phyloP scores from a whole-genome alignment of 768 basidiomycete species.

The Suillus sp. region DNA sequence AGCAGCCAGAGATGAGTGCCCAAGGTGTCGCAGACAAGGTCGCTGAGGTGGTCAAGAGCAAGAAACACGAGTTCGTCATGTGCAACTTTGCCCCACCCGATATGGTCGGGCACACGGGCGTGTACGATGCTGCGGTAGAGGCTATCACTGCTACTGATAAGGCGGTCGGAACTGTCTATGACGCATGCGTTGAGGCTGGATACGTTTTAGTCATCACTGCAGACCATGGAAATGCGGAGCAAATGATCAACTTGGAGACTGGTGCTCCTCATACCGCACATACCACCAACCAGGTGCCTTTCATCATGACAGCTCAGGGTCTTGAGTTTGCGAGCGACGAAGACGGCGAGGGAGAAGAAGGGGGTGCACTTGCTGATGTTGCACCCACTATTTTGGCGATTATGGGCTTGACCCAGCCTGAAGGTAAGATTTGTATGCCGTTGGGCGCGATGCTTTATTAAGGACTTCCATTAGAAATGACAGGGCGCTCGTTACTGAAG shows the following conservation, averaged over 20 bases:
- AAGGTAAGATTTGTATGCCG: constrained; percentile 47
- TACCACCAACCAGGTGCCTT: constrained; percentile 84
- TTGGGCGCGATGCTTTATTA: neutral
- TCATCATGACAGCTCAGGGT: constrained; percentile 78
- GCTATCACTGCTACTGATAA: constrained; percentile 88
- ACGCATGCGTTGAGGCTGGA: constrained; percentile 82
- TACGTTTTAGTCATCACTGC: constrained; percentile 89
- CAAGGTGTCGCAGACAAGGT: constrained; percentile 90
- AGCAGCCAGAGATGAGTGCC: constrained; percentile 87
- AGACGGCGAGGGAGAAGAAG: constrained; percentile 56
- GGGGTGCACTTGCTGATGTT: constrained; percentile 84
- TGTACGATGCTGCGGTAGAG: constrained; percentile 87
- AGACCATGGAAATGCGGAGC: constrained; percentile 95
- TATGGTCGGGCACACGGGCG: constrained; percentile 96
- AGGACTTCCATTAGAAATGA: constrained; percentile 29
- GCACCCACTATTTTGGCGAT: constrained; percentile 86
- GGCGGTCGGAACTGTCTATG: constrained; percentile 85
- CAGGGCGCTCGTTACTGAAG: constrained; percentile 31
- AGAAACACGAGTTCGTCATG: constrained; percentile 88
- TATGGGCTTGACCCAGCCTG: constrained; percentile 70
- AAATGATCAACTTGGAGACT: constrained; percentile 84
- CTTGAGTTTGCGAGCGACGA: constrained; percentile 56
- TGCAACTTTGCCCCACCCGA: constrained; percentile 98
- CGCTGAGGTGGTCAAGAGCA: constrained; percentile 74
- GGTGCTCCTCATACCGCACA: constrained; percentile 92